Evolutionary conservation across 345 rosid genomes (phyloP).

Genomic region (Gossypium rotundifolium): DNA sequence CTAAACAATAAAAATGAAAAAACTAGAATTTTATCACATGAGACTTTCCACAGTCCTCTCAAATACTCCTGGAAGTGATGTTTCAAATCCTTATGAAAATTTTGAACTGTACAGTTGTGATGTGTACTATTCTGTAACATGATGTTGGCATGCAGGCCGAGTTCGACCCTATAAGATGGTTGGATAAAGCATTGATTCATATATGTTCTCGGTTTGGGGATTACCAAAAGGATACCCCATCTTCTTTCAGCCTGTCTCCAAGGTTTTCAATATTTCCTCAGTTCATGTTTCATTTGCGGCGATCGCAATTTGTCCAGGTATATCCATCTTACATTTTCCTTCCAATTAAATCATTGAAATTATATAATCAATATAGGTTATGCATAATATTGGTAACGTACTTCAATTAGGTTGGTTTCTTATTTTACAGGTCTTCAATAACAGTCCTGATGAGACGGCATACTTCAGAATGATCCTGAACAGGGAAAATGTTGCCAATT

Average conservation of each 20-base stretch:
- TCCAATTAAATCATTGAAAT: not conserved
- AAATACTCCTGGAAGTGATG: not conserved
- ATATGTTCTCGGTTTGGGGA: conserved; percentile 84
- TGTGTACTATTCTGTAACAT: conserved; percentile 11
- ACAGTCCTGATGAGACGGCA: conserved; percentile 98
- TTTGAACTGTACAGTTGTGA: not conserved
- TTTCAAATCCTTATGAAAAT: not conserved
- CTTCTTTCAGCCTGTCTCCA: conserved; percentile 75
- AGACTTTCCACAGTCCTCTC: not conserved
- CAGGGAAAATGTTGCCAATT: conserved; percentile 85
- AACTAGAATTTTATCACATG: not conserved
- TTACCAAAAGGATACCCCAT: conserved; percentile 71
- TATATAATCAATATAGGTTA: not conserved
- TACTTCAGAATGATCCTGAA: conserved; percentile 84
- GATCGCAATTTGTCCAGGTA: conserved; percentile 99
- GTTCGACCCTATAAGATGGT: conserved; percentile 93
- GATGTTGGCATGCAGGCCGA: conserved; percentile 49
- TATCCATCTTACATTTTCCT: not conserved
- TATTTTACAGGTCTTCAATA: conserved; percentile 76
- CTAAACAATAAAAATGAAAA: not conserved
- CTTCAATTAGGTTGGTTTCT: conserved; percentile 13
- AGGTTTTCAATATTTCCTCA: conserved; percentile 83
- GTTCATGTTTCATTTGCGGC: conserved; percentile 84
- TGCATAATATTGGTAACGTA: not conserved
- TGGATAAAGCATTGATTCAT: conserved; percentile 78